phyloP scores from a whole-genome alignment of 805 yeast species.

The Candida peoriensis region DNA sequence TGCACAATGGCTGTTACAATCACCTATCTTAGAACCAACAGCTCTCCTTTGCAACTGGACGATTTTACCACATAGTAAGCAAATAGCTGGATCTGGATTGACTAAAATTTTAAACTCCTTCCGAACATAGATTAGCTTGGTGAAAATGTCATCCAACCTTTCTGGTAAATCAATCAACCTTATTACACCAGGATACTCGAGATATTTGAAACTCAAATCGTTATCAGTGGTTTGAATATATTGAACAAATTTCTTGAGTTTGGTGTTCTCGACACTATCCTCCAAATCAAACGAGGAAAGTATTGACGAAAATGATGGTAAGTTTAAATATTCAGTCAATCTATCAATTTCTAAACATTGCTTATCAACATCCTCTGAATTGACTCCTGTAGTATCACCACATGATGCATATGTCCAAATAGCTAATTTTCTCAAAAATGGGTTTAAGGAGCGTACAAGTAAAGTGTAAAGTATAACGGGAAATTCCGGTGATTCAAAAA shows the following conservation, averaged over 20 bases:
- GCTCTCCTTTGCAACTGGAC: conserved; percentile 62
- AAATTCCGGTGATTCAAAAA: conserved; percentile 21
- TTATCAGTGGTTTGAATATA: conserved; percentile 20
- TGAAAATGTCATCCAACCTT: conserved; percentile 64
- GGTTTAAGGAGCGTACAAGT: conserved; percentile 51
- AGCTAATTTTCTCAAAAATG: conserved; percentile 60
- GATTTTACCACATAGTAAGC: conserved; percentile 73
- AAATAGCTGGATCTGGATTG: conserved; percentile 70
- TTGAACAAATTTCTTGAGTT: conserved; percentile 13
- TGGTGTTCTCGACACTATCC: conserved; percentile 22
- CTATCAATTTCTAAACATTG: conserved; percentile 46
- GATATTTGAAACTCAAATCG: conserved; percentile 14
- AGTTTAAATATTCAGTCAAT: conserved; percentile 43
- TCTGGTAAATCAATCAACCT: conserved; percentile 59
- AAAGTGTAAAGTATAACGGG: conserved; percentile 45
- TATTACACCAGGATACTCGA: conserved; percentile 66
- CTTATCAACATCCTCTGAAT: conserved; percentile 10
- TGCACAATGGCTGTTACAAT: conserved; percentile 68
- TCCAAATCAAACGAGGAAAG: conserved; percentile 9
- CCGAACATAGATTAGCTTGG: conserved; percentile 46
- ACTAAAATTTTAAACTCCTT: conserved; percentile 31
- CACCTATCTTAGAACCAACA: conserved; percentile 56
- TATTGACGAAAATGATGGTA: conserved; percentile 34
- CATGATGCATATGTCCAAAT: conserved; percentile 50
- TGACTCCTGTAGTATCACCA: conserved; percentile 32